Percentiles rank a stretch among this genome's conserved stretches.
Conservation (phyloP, 225 moss, liverwort and hornwort genomes). For the Polytrichum formosum region DNA sequence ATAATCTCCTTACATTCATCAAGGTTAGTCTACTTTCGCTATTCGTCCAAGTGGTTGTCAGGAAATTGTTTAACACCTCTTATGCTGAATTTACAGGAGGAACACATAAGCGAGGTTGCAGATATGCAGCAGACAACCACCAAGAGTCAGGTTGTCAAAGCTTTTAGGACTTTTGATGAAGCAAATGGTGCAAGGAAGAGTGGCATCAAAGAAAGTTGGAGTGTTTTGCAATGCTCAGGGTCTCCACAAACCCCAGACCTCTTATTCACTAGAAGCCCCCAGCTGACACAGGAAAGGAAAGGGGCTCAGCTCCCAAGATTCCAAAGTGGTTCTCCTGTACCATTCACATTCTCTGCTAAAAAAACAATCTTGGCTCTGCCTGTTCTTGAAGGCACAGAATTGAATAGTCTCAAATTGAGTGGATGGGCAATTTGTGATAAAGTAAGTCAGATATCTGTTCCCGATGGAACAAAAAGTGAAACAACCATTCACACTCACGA, state of each 20-base stretch:
- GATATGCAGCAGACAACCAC: conserved; percentile 30
- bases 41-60: too few species aligned
- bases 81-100: conserved; percentile 17
- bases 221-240: conserved; percentile 20
- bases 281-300: conserved; percentile 30
- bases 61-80: too few species aligned
- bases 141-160: conserved; percentile 16
- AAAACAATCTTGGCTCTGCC: conserved; percentile 1
- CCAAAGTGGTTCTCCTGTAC: conserved; percentile 15
- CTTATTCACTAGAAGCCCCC: conserved; percentile 44
- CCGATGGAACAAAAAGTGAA: conserved; percentile 3
- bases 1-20: too few species aligned
- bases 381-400: too few species aligned
- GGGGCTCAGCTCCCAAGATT: conserved; percentile 13
- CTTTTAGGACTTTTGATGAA: conserved; percentile 13
- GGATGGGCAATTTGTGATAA: conserved; percentile 4
- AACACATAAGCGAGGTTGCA: conserved; percentile 25
- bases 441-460: conserved; percentile 1
- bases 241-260: conserved; percentile 46
- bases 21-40: too few species aligned
- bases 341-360: conserved; percentile 14
- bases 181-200: conserved; percentile 10
- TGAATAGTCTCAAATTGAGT: neutral
- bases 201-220: conserved; percentile 13
- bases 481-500: conserved; percentile 9